phyloP scores from a whole-genome alignment of 768 basidiomycete species.

The Suillus bovinus region DNA sequence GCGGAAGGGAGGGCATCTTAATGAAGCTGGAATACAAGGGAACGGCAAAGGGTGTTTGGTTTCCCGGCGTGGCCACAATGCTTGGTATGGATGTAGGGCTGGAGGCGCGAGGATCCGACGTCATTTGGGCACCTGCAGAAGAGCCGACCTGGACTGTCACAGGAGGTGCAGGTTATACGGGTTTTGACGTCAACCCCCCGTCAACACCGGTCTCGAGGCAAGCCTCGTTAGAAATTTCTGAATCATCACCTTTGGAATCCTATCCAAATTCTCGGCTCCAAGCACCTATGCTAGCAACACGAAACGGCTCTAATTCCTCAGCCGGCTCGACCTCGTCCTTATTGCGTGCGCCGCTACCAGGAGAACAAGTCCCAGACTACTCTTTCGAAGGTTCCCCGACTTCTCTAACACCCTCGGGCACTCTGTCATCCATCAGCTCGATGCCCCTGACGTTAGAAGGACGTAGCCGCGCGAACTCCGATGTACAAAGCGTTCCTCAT shows the following conservation, averaged over 20 bases:
- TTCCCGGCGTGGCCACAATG: constrained; percentile 79
- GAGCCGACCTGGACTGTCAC: constrained; percentile 58
- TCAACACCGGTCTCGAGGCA: constrained; percentile 43
- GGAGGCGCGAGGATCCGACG: constrained; percentile 66
- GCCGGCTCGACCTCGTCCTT: constrained; percentile 58
- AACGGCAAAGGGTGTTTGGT: constrained; percentile 77
- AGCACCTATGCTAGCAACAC: constrained; percentile 28
- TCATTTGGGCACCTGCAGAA: constrained; percentile 60
- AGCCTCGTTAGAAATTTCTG: constrained; percentile 49
- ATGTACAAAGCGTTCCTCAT: constrained; percentile 21
- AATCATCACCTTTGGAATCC: constrained; percentile 17
- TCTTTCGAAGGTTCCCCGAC: constrained; percentile 69
- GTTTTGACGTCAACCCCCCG: constrained; percentile 58
- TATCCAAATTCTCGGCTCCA: constrained; percentile 22
- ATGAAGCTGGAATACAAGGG: constrained; percentile 72
- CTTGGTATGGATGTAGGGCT: constrained; percentile 77
- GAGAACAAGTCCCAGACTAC: constrained; percentile 63
- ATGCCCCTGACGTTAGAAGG: constrained; percentile 33
- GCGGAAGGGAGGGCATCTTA: constrained; percentile 51
- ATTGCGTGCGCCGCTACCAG: constrained; percentile 73
- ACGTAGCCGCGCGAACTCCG: constrained; percentile 41
- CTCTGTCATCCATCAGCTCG: constrained; percentile 41
- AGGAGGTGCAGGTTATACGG: constrained; percentile 70
- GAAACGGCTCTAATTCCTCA: constrained; percentile 39
- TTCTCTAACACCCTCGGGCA: constrained; percentile 47